Evolutionary conservation across 331 rosid genomes (phyloP), one percentile per base, ranked within the genome.

Genomic region (Malus hybrid): DNA sequence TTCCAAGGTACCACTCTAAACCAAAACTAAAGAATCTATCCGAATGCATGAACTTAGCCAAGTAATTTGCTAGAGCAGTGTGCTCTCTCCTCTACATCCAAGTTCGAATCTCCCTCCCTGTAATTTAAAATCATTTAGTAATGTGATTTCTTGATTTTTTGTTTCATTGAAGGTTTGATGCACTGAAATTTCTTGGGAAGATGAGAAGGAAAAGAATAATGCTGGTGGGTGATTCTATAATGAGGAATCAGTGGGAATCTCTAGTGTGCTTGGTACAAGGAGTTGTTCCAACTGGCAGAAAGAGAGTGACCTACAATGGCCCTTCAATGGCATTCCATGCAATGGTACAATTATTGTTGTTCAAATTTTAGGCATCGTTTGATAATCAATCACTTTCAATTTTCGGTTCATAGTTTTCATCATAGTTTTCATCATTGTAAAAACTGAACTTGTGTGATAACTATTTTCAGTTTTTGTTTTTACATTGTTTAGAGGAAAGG

Each of bases 241-340:
- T 89, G 89, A 89, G 98, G 77, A 93, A 93, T 75, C 98, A 93
- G 67, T 93, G 98, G 98, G 98, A 93, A 75, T 93, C 97, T 74
- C 97, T 93, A 5, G 97, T 90, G 46, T 93, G 97, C 80, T 85
- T 90, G 36, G 90, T 93, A 48, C 96, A 93, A 80, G 95, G 96
- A 81, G 98, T 90, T 71, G 80, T 93, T 50, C 93, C 98, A 28
- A 86, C 88, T 19, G 86, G 75, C 64, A 76, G 86, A 59, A 93
- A 93, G 75, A 86, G 32, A 60, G 93, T 93, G 33, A 81, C 88
- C 11, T 89, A 89, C 54, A 77, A 79, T 80, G 98, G 98, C 77
- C 90, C 93, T 83, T 71, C 85, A 64, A 90, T 89, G 95, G 89
- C 91, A 75, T 93, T 93, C 86, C 97, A 89, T 85, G 95, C 96